Evolutionary conservation across 2,329 filamentous ascomycete genomes (phyloP), one percentile per base, ranked within the genome.

Genomic region (Ceratocystis cubensis): DNA sequence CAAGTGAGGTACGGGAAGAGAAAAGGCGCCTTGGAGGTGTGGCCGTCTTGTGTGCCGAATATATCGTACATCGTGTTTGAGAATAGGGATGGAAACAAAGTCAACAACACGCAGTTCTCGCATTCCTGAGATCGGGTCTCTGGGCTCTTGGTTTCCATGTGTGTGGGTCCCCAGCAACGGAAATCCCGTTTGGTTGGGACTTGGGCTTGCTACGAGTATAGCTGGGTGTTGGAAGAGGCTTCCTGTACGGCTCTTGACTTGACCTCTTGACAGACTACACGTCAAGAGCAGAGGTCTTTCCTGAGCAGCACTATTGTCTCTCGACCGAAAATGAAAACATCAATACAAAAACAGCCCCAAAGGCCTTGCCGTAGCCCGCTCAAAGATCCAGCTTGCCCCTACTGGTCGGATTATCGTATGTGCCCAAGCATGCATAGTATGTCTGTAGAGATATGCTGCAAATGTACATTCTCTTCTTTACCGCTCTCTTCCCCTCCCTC

Each of bases 31-130:
- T 15, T 41, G 37, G 3, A 41, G 37, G 10, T 13, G 37, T 41
- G 37, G 37, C 37, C 37, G 13, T 15, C 53, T 33, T 33, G 53
- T 8, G 13, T 57, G 53, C 53, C 25, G 53, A 57, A 57, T 57
- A 57, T 57, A 57, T 57, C 53, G 53, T 57, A 15, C 28, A 33
- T 57, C 53, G 22, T 30, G 53, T 57, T 17, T 15, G 15, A 17
- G 28, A 57, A 57, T 41, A 41, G 53, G 53, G 53, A 57, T 57
- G 17, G 15, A 41, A 20, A 57, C 53, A 57, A 57, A 20, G 53
- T 57, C 53, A 57, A 57, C 53, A 57, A 57, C 53, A 57, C 53
- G 53, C 53, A 57, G 53, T 17, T 15, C 28, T 30, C 7, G 53
- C 53, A 57, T 57, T 57, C 53, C 53, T 57, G 22, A 56, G 25